Evolutionary conservation across 1,284 basidiomycete species (phyloP), one percentile per base, ranked within the genome.

Genomic region (Melampsora larici-populina): DNA sequence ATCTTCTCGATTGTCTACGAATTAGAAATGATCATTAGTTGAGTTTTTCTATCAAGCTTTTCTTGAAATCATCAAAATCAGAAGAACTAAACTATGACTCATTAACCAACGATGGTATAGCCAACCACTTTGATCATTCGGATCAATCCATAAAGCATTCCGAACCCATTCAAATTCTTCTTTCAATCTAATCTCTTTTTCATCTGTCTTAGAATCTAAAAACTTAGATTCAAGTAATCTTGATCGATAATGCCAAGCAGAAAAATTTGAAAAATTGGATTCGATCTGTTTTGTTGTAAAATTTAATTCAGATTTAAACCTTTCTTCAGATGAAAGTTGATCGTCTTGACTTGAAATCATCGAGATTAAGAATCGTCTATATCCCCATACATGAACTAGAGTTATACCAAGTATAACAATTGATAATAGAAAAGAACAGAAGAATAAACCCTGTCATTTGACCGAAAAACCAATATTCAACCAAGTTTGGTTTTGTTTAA

Each of bases 91-190:
- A 90, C 92, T 89, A 78, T 87, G 83, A 31, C 92, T 92, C 68
- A 98, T 87, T 0, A 99, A 87, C 95, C 96, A 99, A 21, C 93
- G 89, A 82, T 99, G 97, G 84, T 99, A 99, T 75, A 98, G 89
- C 97, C 97, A 99, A 0, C 93, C 93, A 79, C 92, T 94, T 84
- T 97, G 94, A 84, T 99, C 97, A 67, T 89, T 89, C 0, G 97
- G 97, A 83, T 98, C 96, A 0, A 95, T 97, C 85, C 94, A 99
- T 85, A 99, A 89, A 0, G 96, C 97, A 82, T 97, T 94, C 80
- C 90, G 89, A 26, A 97, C 90, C 15, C 97, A 87, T 66, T 96
- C 93, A 82, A 96, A 92, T 82, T 99, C 97, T 93, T 82, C 29
- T 6, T 55, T 86, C 81, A 91, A 89, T 81, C 88, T 89, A 36